phyloP scores from a whole-genome alignment of 805 yeast species.

The Sporopachydermia lactativora region DNA sequence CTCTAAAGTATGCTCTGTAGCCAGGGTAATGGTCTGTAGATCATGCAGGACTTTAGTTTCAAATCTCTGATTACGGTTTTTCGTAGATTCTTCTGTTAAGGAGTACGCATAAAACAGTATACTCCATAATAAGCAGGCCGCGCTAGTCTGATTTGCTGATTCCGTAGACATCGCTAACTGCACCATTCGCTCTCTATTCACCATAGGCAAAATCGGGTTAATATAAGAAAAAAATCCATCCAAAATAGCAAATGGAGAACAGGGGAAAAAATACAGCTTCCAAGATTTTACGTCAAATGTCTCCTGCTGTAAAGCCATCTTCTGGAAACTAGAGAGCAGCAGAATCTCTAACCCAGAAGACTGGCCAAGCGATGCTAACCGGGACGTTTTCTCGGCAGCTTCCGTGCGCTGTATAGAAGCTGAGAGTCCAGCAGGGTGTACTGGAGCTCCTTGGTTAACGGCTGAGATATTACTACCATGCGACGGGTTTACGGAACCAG shows the following conservation, averaged over 20 bases:
- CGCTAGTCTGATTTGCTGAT: background rate
- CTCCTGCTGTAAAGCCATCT: background rate
- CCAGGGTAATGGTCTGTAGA: background rate
- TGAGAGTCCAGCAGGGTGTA: background rate
- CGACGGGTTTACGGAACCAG: background rate
- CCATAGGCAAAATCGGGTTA: background rate
- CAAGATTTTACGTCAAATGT: background rate
- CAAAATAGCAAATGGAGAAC: background rate
- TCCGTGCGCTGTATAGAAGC: too few species aligned
- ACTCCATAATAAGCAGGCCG: background rate
- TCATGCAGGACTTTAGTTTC: background rate
- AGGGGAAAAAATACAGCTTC: background rate
- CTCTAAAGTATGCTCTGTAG: background rate
- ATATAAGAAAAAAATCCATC: background rate
- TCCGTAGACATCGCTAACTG: slow-evolving; percentile 1
- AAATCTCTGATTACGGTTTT: background rate
- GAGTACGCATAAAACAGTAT: background rate
- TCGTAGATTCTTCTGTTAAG: background rate
- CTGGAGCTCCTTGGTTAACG: background rate
- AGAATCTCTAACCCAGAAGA: background rate
- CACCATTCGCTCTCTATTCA: background rate
- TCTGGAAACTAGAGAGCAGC: background rate
- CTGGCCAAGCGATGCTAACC: background rate
- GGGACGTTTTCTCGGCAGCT: background rate
- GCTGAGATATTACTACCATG: background rate